Base-by-base conservation (phyloP, 2,329 filamentous ascomycete species). In the Paraconiothyrium sp. region DNA sequence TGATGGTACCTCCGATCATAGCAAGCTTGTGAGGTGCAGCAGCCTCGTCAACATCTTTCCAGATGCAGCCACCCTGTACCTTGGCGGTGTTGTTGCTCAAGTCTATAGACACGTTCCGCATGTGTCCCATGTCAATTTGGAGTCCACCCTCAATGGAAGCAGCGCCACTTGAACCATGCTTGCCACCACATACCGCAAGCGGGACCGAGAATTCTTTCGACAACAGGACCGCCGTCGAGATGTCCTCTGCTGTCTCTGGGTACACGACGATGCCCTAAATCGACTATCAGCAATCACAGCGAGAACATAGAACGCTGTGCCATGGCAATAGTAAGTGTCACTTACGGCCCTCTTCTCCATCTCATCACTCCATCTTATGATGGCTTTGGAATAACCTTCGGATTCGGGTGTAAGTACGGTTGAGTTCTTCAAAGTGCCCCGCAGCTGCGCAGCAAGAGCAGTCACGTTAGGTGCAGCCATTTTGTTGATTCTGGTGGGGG, bases 321-420 rank as follows among this genome's bases (percentile, higher is more conserved):
- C 6, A 16, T 41, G 6, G 13, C 27, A 16, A 16, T 13, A 6
- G 14, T 14, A 41, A 16, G 37, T 16, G 16, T 41, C 13, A 60
- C 67, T 39, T 61, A 69, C 67, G 24, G 65, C 67, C 60, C 59
- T 55, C 48, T 59, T 67, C 11, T 60, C 58, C 14, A 62, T 61
- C 11, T 57, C 57, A 24, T 69, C 65, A 20, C 65, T 64, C 67
- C 67, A 69, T 34, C 67, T 58, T 37, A 62, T 61, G 32, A 69
- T 65, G 48, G 58, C 67, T 6, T 65, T 43, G 27, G 61, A 60
- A 34, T 68, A 69, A 10, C 66, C 64, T 24, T 62, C 57, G 0
- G 48, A 57, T 9, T 56, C 59, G 30, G 67, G 64, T 27, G 49
- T 58, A 43, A 69, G 51, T 4, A 68, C 51, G 9, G 61, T 58